These are phyloP conservation scores for Termitomyces sp. DNA, from an alignment of 768 basidiomycete genomes.

Conservation along the genomic window DNA sequence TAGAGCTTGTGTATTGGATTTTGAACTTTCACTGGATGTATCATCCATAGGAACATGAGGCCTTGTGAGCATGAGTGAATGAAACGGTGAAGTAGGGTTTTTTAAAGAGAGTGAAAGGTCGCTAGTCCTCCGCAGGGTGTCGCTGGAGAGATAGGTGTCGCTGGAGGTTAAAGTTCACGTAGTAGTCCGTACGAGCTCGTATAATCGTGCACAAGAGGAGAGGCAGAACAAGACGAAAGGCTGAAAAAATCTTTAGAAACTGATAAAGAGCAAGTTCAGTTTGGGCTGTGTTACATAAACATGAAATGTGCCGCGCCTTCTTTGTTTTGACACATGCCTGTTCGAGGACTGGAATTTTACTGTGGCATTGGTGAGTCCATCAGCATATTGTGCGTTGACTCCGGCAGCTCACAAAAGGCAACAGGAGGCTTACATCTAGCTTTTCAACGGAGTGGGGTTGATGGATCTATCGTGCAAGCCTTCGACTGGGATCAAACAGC, in stretches of 20 bases:
- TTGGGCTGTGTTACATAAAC: conserved; percentile 8
- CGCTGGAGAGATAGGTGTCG: conserved; percentile 12
- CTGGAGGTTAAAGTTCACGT: background rate
- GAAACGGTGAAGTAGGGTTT: background rate
- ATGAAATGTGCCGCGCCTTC: background rate
- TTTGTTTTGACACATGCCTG: conserved; percentile 15
- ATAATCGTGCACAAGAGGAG: background rate
- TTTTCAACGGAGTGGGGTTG: conserved; percentile 43
- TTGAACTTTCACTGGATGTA: background rate
- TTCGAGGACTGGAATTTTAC: conserved; percentile 62
- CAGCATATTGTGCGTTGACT: background rate
- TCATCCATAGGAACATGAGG: conserved; percentile 6
- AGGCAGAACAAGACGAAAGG: conserved; percentile 10
- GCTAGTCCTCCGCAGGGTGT: conserved; percentile 9
- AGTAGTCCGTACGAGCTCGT: background rate
- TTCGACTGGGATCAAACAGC: conserved; percentile 82
- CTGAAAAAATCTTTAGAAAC: conserved; percentile 6
- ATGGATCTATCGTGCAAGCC: conserved; percentile 52
- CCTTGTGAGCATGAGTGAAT: conserved; percentile 4
- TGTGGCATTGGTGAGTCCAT: conserved; percentile 62
- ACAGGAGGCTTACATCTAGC: conserved; percentile 73
- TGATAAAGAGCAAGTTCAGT: conserved; percentile 17
- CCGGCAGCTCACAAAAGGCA: background rate
- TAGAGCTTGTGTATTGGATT: background rate
- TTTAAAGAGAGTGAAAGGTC: conserved; percentile 3